Evolutionary conservation across 192 early-diverging fungal genomes (phyloP), one percentile per base, ranked within the genome.

Genomic region (Haplosporangium gracile): DNA sequence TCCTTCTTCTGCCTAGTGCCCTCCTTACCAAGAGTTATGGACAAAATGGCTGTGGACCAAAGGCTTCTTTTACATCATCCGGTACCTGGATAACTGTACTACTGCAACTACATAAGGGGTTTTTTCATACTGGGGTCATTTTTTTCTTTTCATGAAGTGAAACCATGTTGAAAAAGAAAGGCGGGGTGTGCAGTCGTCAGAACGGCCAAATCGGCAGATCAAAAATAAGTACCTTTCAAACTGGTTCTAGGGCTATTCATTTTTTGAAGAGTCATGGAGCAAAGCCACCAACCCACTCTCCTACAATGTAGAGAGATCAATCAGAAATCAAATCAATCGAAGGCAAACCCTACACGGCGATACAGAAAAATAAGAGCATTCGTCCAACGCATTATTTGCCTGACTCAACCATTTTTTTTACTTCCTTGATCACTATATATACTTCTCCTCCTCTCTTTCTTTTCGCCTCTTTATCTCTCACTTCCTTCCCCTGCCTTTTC

Each of bases 161-260:
- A 29, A 63, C 60, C 60, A 32, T 63, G 60, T 63, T 29, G 26
- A 32, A 3, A 29, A 13, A 2, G 60, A 29, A n/a, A 22, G 60
- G 4, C 15, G 55, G 20, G 6, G 55, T 26, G 20, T 0, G n/a
- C 26, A 32, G 60, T 13, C 32, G 60, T 63, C 60, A 63, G 60
- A 63, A 63, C 60, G 60, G 60, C 60, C 26, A 63, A 63, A 63
- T 63, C 60, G 60, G 60, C 60, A 29, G 60, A 63, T 63, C 60
- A 63, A n/a, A 63, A 63, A 32, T 7, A 15, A 13, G 29, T 16
- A 16, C 4, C 16, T 3, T 16, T 20, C 2, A 20, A 29, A 63
- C 32, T 7, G n/a, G 8, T 32, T 63, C 26, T 63, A 10, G 5
- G 26, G 60, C 60, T 26, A 63, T 63, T 26, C 60, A 63, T 32